Conservation (phyloP, 805 yeast genomes). For the Metschnikowia peoriensis region DNA sequence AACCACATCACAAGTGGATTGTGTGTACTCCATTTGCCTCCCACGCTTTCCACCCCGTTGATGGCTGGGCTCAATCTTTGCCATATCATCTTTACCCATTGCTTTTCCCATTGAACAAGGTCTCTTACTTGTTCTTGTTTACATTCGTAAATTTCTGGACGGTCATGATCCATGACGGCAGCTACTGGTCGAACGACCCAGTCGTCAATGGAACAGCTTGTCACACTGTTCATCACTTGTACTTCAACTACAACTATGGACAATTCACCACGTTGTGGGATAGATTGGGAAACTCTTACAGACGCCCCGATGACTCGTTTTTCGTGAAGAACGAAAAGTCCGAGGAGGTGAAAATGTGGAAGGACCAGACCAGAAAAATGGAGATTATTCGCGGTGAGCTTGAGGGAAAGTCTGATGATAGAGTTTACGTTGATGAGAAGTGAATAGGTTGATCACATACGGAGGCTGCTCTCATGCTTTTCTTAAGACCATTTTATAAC, state of each 20-base stretch:
- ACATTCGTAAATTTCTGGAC: conserved; percentile 97
- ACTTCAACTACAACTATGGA: conserved; percentile 97
- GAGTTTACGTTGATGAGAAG: conserved; percentile 57
- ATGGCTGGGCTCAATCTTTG: conserved; percentile 88
- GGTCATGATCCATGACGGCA: conserved; percentile 98
- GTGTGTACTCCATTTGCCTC: conserved; percentile 98
- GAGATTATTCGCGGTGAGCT: conserved; percentile 75
- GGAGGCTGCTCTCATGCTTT: not conserved
- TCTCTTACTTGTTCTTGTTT: conserved; percentile 76
- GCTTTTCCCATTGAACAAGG: conserved; percentile 87
- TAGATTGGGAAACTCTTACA: conserved; percentile 88
- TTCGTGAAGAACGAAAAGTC: conserved; percentile 57
- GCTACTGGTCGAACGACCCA: conserved; percentile 89
- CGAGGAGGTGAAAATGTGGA: conserved; percentile 63
- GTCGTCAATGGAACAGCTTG: conserved; percentile 97
- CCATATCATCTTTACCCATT: conserved; percentile 94
- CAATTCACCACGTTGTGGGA: conserved; percentile 99
- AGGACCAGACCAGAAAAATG: conserved; percentile 66
- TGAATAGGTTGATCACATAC: not conserved
- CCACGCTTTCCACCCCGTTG: conserved; percentile 98
- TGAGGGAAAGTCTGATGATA: conserved; percentile 74
- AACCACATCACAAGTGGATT: conserved; percentile 99
- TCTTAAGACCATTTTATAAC: not conserved
- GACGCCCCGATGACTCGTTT: conserved; percentile 85
- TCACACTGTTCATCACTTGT: conserved; percentile 94